phyloP scores from a whole-genome alignment of 192 early-diverging fungal genomes.

The Mortierella alpina region DNA sequence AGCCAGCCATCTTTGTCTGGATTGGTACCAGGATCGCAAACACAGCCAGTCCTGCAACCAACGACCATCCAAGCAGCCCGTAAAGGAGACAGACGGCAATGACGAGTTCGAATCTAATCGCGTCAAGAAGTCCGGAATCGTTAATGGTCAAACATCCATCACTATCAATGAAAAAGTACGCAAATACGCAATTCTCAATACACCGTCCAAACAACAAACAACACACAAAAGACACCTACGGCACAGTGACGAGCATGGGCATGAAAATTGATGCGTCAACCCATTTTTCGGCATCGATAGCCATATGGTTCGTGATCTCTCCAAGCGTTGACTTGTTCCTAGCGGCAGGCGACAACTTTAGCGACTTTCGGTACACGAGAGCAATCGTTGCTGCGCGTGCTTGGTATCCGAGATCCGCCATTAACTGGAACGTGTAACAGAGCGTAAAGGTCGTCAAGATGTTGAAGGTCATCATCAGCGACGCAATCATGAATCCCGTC shows the following conservation, averaged over 20 bases:
- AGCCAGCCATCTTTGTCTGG: conserved; percentile 19
- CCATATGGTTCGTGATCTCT: conserved; percentile 69
- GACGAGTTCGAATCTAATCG: conserved; percentile 15
- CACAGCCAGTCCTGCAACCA: conserved; percentile 25
- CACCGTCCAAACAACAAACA: no score
- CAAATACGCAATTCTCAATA: no score
- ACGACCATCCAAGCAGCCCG: conserved; percentile 38
- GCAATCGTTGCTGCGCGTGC: conserved; percentile 76
- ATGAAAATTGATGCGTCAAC: conserved; percentile 45
- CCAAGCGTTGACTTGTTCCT: conserved; percentile 21
- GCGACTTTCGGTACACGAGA: conserved; percentile 83
- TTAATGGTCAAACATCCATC: no score
- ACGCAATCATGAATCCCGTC: conserved; percentile 27
- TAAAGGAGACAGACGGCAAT: conserved; percentile 21
- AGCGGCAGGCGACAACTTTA: conserved; percentile 74
- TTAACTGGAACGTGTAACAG: conserved; percentile 2
- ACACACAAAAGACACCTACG: conserved; percentile 46
- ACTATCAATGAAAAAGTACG: no score
- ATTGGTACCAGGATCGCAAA: conserved; percentile 32
- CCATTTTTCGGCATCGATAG: conserved; percentile 72
- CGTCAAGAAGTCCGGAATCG: no score
- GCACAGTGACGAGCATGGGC: conserved; percentile 55
- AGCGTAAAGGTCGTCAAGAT: neutral
- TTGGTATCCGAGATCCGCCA: conserved; percentile 71
- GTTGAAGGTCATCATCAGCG: conserved; percentile 23